Conservation (phyloP, 495 filamentous ascomycete species). For the Thermothielavioides terrestris region DNA sequence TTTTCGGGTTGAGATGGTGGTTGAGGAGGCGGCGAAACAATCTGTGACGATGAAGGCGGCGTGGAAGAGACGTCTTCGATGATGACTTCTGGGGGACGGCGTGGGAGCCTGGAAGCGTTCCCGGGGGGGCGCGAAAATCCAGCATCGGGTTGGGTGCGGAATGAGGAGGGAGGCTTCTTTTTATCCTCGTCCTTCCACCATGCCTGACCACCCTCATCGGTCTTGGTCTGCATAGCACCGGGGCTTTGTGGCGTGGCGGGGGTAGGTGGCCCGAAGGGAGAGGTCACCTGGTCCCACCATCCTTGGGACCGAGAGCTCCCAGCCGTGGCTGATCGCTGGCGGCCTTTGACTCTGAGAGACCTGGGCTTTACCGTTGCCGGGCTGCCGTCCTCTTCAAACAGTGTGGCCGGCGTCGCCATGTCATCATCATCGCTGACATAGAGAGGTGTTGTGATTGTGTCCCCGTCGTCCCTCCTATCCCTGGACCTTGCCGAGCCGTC, state of each 20-base stretch:
- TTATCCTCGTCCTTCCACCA: slow-evolving; percentile 32
- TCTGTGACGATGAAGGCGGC: slow-evolving; percentile 11
- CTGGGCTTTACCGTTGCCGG: slow-evolving; percentile 23
- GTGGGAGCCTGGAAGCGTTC: not conserved
- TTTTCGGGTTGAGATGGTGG: slow-evolving; percentile 30
- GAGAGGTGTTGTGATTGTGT: slow-evolving; percentile 13
- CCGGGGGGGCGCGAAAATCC: slow-evolving; percentile 8
- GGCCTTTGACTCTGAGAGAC: slow-evolving; percentile 23
- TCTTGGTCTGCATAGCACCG: not conserved
- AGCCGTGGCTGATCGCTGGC: slow-evolving; percentile 21
- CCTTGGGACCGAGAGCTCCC: slow-evolving; percentile 58
- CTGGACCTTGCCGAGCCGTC: not conserved
- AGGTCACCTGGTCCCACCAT: slow-evolving; percentile 85
- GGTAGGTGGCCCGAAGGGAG: slow-evolving; percentile 51
- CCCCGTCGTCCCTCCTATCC: slow-evolving; percentile 1
- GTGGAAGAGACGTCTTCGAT: slow-evolving; percentile 14
- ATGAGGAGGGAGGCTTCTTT: slow-evolving; percentile 19
- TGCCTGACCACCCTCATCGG: slow-evolving; percentile 1
- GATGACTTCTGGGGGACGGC: slow-evolving; percentile 5
- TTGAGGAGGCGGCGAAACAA: slow-evolving; percentile 11
- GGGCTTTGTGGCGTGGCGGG: slow-evolving; percentile 12
- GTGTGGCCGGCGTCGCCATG: slow-evolving; percentile 33
- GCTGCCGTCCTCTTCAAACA: slow-evolving; percentile 43
- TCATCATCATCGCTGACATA: slow-evolving; percentile 28
- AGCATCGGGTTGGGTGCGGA: slow-evolving; percentile 4